phyloP scores from a whole-genome alignment of 768 basidiomycete genomes.

The Antrodiella citrinella region DNA sequence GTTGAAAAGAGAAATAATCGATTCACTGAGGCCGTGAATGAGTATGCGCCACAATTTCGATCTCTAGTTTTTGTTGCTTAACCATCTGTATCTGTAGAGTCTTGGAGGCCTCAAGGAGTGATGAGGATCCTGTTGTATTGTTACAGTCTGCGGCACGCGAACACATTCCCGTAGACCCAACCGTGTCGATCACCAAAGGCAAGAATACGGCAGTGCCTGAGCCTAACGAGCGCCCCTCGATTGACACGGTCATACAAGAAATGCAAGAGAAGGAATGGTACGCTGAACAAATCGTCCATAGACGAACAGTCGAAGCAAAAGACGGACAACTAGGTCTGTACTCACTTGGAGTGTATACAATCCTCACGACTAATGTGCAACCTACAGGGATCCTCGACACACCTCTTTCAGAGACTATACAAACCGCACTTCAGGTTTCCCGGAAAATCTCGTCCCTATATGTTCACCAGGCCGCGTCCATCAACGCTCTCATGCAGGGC shows the following conservation, averaged over 20 bases:
- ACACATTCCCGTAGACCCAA: constrained; percentile 64
- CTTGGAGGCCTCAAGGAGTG: constrained; percentile 39
- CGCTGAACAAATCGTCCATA: constrained; percentile 55
- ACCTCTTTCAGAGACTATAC: constrained; percentile 50
- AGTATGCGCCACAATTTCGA: constrained; percentile 31
- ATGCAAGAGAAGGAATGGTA: constrained; percentile 58
- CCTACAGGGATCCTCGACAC: constrained; percentile 42
- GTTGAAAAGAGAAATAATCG: constrained; percentile 61
- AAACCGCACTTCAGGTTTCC: constrained; percentile 44
- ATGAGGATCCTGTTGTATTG: constrained; percentile 54
- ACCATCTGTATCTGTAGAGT: constrained; percentile 39
- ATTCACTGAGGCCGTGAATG: constrained; percentile 59
- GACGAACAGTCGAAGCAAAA: constrained; percentile 45
- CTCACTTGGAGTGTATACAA: not conserved
- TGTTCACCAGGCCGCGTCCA: constrained; percentile 61
- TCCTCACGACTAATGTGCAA: not conserved
- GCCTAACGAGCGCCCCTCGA: constrained; percentile 46
- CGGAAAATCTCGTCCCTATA: constrained; percentile 62
- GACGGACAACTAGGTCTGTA: constrained; percentile 42
- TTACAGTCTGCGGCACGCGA: constrained; percentile 60
- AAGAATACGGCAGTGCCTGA: constrained; percentile 25
- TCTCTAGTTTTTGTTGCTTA: not conserved
- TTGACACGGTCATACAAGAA: constrained; percentile 51
- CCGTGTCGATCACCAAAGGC: not conserved
- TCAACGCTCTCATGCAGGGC: constrained; percentile 48